A percentile compares a stretch with the other conserved stretches of the same genome.
Evolutionary conservation across 2,329 filamentous ascomycete species (phyloP).

Genomic region (Fusarium fracticaudum): DNA sequence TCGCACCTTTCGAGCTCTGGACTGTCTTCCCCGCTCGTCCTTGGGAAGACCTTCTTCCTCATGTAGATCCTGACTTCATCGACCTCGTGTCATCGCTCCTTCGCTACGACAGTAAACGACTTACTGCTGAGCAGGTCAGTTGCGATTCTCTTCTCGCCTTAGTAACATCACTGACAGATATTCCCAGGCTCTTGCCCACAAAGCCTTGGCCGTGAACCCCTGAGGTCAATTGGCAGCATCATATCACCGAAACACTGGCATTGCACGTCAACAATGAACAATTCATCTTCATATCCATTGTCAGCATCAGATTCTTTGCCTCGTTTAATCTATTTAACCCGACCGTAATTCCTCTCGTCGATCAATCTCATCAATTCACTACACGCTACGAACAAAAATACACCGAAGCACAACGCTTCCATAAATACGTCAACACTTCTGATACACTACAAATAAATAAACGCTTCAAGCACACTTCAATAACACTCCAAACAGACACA

Average conservation of each 20-base stretch:
- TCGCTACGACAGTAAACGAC: conserved; percentile 75
- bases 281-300: neutral
- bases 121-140: conserved; percentile 66
- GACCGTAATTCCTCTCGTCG: neutral
- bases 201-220: conserved; percentile 2
- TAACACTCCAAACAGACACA: neutral
- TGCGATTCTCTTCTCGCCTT: neutral
- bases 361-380: neutral
- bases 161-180: conserved; percentile 8
- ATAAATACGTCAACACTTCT: neutral
- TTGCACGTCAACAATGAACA: neutral
- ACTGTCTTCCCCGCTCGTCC: conserved; percentile 71
- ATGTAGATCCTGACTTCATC: conserved; percentile 65
- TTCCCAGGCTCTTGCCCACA: conserved; percentile 38
- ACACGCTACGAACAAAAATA: neutral
- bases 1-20: conserved; percentile 92
- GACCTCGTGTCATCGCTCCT: conserved; percentile 76
- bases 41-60: conserved; percentile 77
- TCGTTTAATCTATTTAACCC: neutral
- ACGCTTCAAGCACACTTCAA: neutral
- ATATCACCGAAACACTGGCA: neutral
- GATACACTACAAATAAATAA: neutral
- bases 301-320: neutral
- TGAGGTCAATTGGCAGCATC: neutral
- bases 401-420: neutral